A percentile compares a stretch with the other conserved stretches of the same genome.
Evolutionary conservation across 1,284 basidiomycete species (phyloP).

Genomic region (Ceratobasidium sp.): DNA sequence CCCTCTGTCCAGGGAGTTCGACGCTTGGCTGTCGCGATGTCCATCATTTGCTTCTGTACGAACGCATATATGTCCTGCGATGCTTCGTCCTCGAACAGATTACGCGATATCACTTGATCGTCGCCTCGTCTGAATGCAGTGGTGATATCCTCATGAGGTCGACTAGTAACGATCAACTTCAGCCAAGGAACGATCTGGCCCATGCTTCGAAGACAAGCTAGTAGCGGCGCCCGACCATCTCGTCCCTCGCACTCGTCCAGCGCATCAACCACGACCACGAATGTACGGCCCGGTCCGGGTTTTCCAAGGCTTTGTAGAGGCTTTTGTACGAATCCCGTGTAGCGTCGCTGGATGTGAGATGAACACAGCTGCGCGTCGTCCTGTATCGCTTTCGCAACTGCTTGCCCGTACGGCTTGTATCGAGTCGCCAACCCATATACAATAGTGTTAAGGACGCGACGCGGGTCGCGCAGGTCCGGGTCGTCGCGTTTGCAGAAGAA

Average conservation of each 20-base stretch:
- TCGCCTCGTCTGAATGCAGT: neutral
- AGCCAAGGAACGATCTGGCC: neutral
- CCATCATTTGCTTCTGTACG: neutral
- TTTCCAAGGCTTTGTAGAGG: neutral
- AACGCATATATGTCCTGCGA: neutral
- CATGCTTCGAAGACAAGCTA: neutral
- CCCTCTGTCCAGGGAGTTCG: neutral
- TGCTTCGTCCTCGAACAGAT: neutral
- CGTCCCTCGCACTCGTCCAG: neutral
- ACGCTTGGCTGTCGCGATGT: neutral
- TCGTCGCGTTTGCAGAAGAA: conserved; percentile 54
- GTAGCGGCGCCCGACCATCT: neutral
- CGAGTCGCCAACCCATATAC: conserved; percentile 13
- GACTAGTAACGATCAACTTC: neutral
- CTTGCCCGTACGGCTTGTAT: neutral
- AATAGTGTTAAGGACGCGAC: conserved; percentile 26
- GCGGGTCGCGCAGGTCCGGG: conserved; percentile 18
- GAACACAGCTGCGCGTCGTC: neutral
- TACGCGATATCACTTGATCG: neutral
- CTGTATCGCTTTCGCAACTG: conserved; percentile 1
- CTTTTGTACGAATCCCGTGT: neutral
- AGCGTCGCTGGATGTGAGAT: neutral
- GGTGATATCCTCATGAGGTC: neutral
- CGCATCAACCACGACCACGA: neutral
- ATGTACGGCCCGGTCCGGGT: neutral